These are phyloP conservation scores for Poronia punctata DNA, from an alignment of 495 filamentous ascomycete genomes.

Conservation along the genomic window DNA sequence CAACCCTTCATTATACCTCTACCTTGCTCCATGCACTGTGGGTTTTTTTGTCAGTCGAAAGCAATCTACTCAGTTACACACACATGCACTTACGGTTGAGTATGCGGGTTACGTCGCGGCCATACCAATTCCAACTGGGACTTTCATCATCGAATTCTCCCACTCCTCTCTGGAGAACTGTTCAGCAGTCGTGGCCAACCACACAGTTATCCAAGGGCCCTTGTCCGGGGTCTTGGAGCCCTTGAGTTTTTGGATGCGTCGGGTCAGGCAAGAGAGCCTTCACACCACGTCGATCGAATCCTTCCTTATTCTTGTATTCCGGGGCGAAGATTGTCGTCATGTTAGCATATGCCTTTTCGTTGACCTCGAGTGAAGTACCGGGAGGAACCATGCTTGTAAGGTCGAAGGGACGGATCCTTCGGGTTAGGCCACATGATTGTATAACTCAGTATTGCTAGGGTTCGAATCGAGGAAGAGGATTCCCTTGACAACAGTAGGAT, in stretches of 20 bases:
- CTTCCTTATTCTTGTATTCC: slow-evolving; percentile 37
- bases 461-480: neutral
- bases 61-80: slow-evolving; percentile 26
- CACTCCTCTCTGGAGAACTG: slow-evolving; percentile 35
- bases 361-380: slow-evolving; percentile 12
- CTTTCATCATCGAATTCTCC: slow-evolving; percentile 21
- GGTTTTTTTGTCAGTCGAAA: slow-evolving; percentile 19
- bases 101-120: slow-evolving; percentile 13
- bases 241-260: slow-evolving; percentile 13
- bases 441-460: too few relatives aligned
- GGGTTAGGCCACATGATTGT: slow-evolving; percentile 20
- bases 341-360: slow-evolving; percentile 15
- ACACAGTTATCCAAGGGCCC: slow-evolving; percentile 38
- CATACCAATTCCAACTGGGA: slow-evolving; percentile 14
- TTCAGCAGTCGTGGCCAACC: slow-evolving; percentile 42
- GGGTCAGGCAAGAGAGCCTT: slow-evolving; percentile 31
- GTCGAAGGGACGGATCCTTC: slow-evolving; percentile 15
- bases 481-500: neutral
- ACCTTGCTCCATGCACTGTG: slow-evolving; percentile 35
- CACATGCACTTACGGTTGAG: slow-evolving; percentile 22
- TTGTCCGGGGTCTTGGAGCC: slow-evolving; percentile 24
- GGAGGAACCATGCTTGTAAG: slow-evolving; percentile 13
- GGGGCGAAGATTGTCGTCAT: slow-evolving; percentile 34
- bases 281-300: slow-evolving; percentile 38
- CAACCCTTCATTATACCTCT: slow-evolving; percentile 44